Conservation (phyloP, 371 early-diverging fungal genomes). For the Mortierella sp. region DNA sequence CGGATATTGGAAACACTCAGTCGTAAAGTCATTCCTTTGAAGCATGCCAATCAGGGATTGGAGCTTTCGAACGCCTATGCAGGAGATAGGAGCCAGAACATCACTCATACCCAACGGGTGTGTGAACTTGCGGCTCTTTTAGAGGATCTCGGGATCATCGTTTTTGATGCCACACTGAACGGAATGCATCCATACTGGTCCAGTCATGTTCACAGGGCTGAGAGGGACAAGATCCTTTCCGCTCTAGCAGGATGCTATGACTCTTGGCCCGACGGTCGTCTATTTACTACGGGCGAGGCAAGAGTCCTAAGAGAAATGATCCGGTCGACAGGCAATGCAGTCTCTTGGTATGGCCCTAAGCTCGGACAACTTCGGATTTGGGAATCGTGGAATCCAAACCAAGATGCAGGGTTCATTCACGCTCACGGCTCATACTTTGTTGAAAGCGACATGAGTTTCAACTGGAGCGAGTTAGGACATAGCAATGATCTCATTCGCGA, state of each 20-base stretch:
- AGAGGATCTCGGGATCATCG: too few relatives aligned
- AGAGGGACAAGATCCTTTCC: too few relatives aligned
- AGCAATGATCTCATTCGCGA: not conserved
- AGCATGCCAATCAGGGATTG: not conserved
- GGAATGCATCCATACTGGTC: too few relatives aligned
- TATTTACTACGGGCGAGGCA: conserved; percentile 3
- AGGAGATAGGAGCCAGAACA: too few relatives aligned
- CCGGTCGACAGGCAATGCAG: too few relatives aligned
- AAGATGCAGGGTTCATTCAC: not conserved
- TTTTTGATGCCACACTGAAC: too few relatives aligned
- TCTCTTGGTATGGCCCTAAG: not conserved
- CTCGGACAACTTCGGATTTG: conserved; percentile 23
- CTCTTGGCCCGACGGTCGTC: not conserved
- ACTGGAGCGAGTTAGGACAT: not conserved
- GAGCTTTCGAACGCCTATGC: too few relatives aligned
- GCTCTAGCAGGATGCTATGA: too few relatives aligned
- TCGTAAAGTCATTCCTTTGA: not conserved
- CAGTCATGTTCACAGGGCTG: too few relatives aligned
- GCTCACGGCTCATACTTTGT: conserved; percentile 15
- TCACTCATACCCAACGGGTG: too few relatives aligned
- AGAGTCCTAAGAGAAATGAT: not conserved
- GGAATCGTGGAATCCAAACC: not conserved
- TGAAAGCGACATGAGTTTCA: not conserved
- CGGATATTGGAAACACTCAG: not conserved
- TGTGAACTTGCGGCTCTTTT: too few relatives aligned